Conservation (phyloP, 192 early-diverging fungal genomes). For the Gamsiella multidivaricata region DNA sequence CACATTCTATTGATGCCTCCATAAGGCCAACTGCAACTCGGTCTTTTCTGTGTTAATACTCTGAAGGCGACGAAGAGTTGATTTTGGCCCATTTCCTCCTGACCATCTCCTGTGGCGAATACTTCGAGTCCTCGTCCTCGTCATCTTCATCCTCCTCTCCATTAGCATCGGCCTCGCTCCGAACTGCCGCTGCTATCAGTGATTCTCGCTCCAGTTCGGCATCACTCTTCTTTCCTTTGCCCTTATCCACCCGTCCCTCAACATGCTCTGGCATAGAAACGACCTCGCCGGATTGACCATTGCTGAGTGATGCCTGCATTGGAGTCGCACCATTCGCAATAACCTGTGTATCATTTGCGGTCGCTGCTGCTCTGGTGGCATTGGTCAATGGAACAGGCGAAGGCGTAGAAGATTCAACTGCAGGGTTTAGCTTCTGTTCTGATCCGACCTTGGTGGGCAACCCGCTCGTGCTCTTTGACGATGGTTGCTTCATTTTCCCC, state of each 20-base stretch:
- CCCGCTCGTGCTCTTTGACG: no score
- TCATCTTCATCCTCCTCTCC: neutral
- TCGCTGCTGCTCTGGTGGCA: neutral
- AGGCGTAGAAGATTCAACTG: neutral
- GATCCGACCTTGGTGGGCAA: neutral
- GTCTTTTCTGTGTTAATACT: no score
- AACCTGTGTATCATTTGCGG: neutral
- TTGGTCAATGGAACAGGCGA: neutral
- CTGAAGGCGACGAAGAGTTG: neutral
- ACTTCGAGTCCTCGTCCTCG: constrained; percentile 26
- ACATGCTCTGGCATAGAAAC: neutral
- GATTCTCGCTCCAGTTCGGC: constrained; percentile 17
- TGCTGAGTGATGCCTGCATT: neutral
- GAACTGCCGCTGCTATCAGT: neutral
- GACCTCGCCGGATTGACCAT: neutral
- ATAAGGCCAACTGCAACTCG: no score
- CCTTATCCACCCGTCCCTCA: constrained; percentile 16
- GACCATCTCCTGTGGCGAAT: constrained; percentile 46
- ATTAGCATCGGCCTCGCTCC: neutral
- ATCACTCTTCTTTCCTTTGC: constrained; percentile 37
- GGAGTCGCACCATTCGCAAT: neutral
- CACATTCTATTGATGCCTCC: no score
- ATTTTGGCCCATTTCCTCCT: constrained; percentile 31
- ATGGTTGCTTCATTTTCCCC: neutral
- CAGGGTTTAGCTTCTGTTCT: neutral